These are phyloP conservation scores for Arthrobotrys musiformis DNA, from an alignment of 2,329 filamentous ascomycete genomes.

Conservation along the genomic window DNA sequence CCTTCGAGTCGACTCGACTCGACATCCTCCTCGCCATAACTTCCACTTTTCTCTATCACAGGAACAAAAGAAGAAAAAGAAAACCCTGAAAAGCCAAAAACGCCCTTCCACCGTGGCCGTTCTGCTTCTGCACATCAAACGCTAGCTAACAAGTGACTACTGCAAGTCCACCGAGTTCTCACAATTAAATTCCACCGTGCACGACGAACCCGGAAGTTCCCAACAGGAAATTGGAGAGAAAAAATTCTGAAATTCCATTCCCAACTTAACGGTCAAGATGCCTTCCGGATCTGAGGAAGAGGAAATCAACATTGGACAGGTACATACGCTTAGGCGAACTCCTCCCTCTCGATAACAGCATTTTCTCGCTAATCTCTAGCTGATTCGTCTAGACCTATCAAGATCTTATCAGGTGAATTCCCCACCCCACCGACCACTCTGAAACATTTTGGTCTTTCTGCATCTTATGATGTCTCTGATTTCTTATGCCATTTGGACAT, in stretches of 20 bases:
- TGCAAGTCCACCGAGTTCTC: not conserved
- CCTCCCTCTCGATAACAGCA: constrained; percentile 7
- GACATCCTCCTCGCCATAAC: constrained; percentile 1
- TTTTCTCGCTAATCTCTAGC: constrained; percentile 51
- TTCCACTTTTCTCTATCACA: constrained; percentile 12
- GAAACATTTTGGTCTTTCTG: constrained; percentile 3
- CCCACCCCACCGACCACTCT: constrained; percentile 1
- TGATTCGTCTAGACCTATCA: constrained; percentile 48
- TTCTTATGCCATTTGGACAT: constrained; percentile 15
- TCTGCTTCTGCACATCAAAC: constrained; percentile 17
- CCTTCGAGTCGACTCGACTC: constrained; percentile 10
- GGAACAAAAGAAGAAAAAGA: not conserved
- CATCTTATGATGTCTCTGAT: constrained; percentile 9
- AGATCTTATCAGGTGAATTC: constrained; percentile 55
- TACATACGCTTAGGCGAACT: constrained; percentile 55
- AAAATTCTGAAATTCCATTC: not conserved
- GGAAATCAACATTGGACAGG: constrained; percentile 47
- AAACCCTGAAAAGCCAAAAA: not conserved
- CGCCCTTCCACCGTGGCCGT: not conserved
- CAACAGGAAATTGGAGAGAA: constrained; percentile 9
- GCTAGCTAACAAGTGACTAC: not conserved
- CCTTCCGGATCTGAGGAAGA: constrained; percentile 50
- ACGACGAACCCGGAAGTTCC: constrained; percentile 26
- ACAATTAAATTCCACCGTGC: constrained; percentile 2
- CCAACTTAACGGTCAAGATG: constrained; percentile 19